Evolutionary conservation across 345 rosid genomes (phyloP), one percentile per base, ranked within the genome.

Genomic region (Odontarrhena argentea): DNA sequence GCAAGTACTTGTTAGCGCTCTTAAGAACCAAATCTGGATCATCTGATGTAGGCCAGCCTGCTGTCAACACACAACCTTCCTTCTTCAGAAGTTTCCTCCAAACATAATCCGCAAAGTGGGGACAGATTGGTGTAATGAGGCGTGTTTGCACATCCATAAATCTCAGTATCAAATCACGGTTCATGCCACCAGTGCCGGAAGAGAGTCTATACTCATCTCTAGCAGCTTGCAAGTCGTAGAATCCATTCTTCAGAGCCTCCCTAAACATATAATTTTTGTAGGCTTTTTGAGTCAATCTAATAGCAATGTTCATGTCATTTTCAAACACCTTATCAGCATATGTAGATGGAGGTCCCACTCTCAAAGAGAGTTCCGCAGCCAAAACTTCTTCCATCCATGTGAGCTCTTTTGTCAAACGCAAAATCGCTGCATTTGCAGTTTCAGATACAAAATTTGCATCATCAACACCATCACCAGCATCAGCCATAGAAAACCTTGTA

Each of bases 401-500:
- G 64, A 88, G 84, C 76, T 94, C 95, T 76, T 85, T 94, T 9
- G 96, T 87, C 46, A 94, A 91, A 44, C 92, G 80, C 50, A 88
- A 80, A 65, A 94, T 91, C 50, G 93, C 99, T 43, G 97, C 80
- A 77, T 88, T 94, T 36, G 97, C 92, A 55, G 96, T 91, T 74
- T 87, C 96, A 74, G 82, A 84, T 4, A 87, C 96, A 67, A 90
- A 94, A 58, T 94, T 93, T n/a, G 97, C 98, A 84, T 93, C 98
- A 67, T 93, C 98, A 50, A 88, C 89, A 3, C 97, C 98, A 56
- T 93, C 98, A 26, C 98, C 98, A 53, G 97, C 90, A 85, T 90
- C 98, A 67, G 98, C 98, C 45, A 88, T 77, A 58, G 92, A 80
- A 77, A 84, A 90, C 49, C 97, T 82, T 10, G 97, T 88, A 26